A percentile compares a stretch with the other conserved stretches of the same genome.
phyloP scores from a whole-genome alignment of 768 basidiomycete species.

The Butyriboletus loyo region DNA sequence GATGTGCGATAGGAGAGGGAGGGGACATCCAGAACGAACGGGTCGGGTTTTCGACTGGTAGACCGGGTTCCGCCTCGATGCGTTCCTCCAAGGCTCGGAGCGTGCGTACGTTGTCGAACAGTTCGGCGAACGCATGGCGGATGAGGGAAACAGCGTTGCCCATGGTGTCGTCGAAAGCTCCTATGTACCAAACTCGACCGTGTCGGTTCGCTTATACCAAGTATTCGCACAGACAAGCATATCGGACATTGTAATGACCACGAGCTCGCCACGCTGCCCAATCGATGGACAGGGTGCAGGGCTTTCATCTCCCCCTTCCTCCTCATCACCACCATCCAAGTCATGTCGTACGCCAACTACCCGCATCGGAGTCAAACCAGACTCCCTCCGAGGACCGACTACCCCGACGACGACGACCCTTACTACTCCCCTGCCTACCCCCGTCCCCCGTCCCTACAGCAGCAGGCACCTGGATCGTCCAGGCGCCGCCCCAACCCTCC shows the following conservation, averaged over 20 bases:
- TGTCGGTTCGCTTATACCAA: no score
- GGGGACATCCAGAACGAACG: constrained; percentile 65
- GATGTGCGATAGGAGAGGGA: constrained; percentile 45
- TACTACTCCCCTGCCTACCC: constrained; percentile 12
- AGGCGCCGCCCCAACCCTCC: constrained; percentile 18
- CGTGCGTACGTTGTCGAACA: constrained; percentile 15
- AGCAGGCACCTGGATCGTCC: constrained; percentile 1
- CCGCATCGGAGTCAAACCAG: neutral
- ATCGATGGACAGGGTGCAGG: constrained; percentile 8
- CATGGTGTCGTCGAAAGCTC: constrained; percentile 9
- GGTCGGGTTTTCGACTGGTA: constrained; percentile 55
- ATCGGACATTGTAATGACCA: neutral
- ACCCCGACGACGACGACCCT: constrained; percentile 14
- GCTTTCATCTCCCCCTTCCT: neutral
- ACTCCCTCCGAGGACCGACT: constrained; percentile 3
- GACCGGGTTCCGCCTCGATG: constrained; percentile 45
- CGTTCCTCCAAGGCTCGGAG: constrained; percentile 32
- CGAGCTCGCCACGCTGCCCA: neutral
- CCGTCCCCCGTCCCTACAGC: constrained; percentile 4
- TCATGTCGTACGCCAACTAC: constrained; percentile 8
- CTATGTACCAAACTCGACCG: neutral
- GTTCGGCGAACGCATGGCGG: constrained; percentile 18
- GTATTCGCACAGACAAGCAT: neutral
- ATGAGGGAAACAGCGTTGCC: constrained; percentile 27
- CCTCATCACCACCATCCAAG: neutral